Evolutionary conservation across 805 yeast genomes (phyloP).

Genomic region (Ogataea zsoltii): DNA sequence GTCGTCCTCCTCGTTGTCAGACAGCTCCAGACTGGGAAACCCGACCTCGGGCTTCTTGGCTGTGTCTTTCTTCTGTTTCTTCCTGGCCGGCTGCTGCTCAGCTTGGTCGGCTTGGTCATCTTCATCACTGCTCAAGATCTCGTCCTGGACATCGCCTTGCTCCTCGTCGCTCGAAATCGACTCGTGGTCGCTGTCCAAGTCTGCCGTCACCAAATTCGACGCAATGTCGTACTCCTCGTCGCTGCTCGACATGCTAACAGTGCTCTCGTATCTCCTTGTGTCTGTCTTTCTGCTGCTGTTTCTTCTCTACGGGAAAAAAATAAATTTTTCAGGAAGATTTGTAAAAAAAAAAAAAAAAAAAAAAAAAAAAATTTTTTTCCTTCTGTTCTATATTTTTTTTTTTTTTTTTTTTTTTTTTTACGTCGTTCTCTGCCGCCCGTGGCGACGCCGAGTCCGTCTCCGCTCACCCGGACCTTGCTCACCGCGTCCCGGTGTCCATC

Average conservation of each 20-base stretch:
- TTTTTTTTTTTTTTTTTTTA: no score
- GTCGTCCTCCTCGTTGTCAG: conserved; percentile 43
- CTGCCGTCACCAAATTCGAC: conserved; percentile 52
- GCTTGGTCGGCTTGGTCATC: conserved; percentile 54
- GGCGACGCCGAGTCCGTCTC: conserved; percentile 74
- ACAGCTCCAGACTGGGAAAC: conserved; percentile 45
- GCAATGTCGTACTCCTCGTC: conserved; percentile 62
- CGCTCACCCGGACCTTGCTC: conserved; percentile 62
- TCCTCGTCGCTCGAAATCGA: conserved; percentile 15
- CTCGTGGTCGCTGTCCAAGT: conserved; percentile 19
- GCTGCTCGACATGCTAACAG: conserved; percentile 20
- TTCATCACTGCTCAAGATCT: conserved; percentile 49
- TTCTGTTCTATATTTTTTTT: no score
- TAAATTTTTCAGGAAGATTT: conserved; percentile 6
- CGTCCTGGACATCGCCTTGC: conserved; percentile 46
- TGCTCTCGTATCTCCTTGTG: not conserved
- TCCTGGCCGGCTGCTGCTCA: conserved; percentile 39
- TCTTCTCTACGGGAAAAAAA: no score
- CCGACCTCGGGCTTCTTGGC: conserved; percentile 16
- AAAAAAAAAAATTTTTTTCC: no score
- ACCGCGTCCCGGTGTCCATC: conserved; percentile 66
- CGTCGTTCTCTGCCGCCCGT: no score
- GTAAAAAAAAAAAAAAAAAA: conserved; percentile 13
- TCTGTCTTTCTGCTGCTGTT: no score
- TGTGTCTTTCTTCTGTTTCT: conserved; percentile 33